Conservation (phyloP, 306 rosid species). For the Sechiopsis laciniata region DNA sequence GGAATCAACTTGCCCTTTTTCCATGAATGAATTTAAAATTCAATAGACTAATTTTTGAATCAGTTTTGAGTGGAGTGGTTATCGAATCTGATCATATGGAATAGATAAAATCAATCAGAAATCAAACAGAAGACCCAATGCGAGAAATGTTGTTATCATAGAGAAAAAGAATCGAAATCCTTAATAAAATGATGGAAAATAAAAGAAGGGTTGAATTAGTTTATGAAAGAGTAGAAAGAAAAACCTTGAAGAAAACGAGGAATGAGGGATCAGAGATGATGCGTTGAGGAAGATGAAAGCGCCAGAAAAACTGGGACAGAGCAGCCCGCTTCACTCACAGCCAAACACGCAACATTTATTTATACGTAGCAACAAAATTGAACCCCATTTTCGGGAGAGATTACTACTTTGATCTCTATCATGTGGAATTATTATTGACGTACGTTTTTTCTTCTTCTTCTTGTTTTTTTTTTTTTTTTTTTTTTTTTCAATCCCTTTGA, state of each 20-base stretch:
- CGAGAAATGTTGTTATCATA: too few species aligned
- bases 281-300: neutral
- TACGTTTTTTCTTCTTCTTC: too few species aligned
- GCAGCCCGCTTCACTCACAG: conserved; percentile 16
- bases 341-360: neutral
- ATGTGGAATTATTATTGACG: too few species aligned
- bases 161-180: neutral
- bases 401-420: too few species aligned
- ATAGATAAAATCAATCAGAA: neutral
- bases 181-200: neutral
- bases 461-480: too few species aligned
- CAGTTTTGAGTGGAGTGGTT: neutral
- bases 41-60: neutral
- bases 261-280: neutral
- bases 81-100: neutral
- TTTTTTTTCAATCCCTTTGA: too few species aligned
- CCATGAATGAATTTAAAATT: neutral
- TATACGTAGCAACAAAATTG: too few species aligned
- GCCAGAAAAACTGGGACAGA: conserved; percentile 5
- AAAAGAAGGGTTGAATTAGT: neutral
- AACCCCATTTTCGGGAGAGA: too few species aligned
- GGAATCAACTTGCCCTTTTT: conserved; percentile 3
- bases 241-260: conserved; percentile 1
- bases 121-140: neutral
- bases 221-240: neutral